A percentile compares a stretch with the other conserved stretches of the same genome.
phyloP scores from a whole-genome alignment of 768 basidiomycete species.

The Rhizopogon vulgaris region DNA sequence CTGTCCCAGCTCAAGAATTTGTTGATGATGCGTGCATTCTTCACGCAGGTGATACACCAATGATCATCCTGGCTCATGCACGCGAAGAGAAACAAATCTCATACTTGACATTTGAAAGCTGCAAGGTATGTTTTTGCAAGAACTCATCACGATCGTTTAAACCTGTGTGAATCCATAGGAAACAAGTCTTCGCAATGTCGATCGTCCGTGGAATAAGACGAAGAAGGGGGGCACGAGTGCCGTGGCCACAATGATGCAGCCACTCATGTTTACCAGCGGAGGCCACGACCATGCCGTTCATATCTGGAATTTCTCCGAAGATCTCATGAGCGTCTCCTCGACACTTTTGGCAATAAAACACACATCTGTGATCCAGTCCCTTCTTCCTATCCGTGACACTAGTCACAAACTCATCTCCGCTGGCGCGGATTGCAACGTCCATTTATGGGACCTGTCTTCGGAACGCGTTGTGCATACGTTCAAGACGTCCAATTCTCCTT shows the following conservation, averaged over 20 bases:
- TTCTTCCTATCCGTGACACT: conserved; percentile 37
- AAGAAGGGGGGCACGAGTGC: conserved; percentile 39
- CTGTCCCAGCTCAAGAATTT: conserved; percentile 20
- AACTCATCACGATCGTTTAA: background rate
- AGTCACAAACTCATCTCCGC: conserved; percentile 42
- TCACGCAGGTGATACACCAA: conserved; percentile 13
- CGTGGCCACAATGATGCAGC: conserved; percentile 34
- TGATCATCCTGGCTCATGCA: conserved; percentile 33
- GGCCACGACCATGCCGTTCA: conserved; percentile 45
- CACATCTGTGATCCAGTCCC: conserved; percentile 34
- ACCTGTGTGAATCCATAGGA: background rate
- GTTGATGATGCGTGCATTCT: conserved; percentile 41
- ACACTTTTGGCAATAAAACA: conserved; percentile 35
- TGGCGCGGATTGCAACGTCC: conserved; percentile 42
- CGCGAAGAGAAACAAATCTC: conserved; percentile 31
- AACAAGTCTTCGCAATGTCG: conserved; percentile 6
- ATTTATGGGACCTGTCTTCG: conserved; percentile 41
- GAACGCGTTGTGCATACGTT: conserved; percentile 36
- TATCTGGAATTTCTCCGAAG: conserved; percentile 36
- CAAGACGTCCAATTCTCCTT: conserved; percentile 36
- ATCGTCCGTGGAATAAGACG: conserved; percentile 25
- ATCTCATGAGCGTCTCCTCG: conserved; percentile 25
- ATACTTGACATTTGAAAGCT: conserved; percentile 7
- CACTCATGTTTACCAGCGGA: conserved; percentile 40
- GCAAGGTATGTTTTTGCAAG: background rate